A percentile compares a stretch with the other conserved stretches of the same genome.
phyloP scores from a whole-genome alignment of 2,329 filamentous ascomycete genomes.

The Myriosclerotinia scirpicola region DNA sequence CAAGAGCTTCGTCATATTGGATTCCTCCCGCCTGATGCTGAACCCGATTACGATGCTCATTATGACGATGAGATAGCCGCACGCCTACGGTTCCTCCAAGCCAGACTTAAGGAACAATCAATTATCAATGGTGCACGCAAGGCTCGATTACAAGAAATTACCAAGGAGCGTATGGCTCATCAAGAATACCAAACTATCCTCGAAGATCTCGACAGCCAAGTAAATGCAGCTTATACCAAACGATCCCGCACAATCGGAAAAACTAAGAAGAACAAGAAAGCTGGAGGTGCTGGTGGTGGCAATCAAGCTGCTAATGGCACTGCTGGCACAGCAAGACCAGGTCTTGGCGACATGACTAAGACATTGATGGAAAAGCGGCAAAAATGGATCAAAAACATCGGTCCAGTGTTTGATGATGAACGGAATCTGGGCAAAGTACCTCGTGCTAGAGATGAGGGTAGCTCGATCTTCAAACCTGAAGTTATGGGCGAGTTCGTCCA shows the following conservation, averaged over 20 bases:
- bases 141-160: constrained; percentile 78
- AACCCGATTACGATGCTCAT: constrained; percentile 81
- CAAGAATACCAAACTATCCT: constrained; percentile 97
- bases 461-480: constrained; percentile 70
- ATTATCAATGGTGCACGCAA: constrained; percentile 90
- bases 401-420: constrained; percentile 85
- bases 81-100: constrained; percentile 80
- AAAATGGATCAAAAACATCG: constrained; percentile 89
- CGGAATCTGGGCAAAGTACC: constrained; percentile 57
- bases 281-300: constrained; percentile 72
- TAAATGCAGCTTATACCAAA: constrained; percentile 93
- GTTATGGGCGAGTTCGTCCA: constrained; percentile 75
- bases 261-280: constrained; percentile 84
- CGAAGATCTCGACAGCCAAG: constrained; percentile 92
- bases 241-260: constrained; percentile 92
- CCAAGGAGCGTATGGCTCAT: constrained; percentile 89
- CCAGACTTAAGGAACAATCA: constrained; percentile 77
- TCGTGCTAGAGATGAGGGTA: constrained; percentile 59
- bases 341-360: constrained; percentile 87
- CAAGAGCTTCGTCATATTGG: constrained; percentile 90
- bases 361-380: constrained; percentile 88
- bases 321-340: constrained; percentile 63
- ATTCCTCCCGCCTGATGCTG: constrained; percentile 68
- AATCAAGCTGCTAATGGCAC: constrained; percentile 60
- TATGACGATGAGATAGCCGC: constrained; percentile 94